Evolutionary conservation across 148 eudicot genomes (phyloP).

Genomic region (Camellia japonica): DNA sequence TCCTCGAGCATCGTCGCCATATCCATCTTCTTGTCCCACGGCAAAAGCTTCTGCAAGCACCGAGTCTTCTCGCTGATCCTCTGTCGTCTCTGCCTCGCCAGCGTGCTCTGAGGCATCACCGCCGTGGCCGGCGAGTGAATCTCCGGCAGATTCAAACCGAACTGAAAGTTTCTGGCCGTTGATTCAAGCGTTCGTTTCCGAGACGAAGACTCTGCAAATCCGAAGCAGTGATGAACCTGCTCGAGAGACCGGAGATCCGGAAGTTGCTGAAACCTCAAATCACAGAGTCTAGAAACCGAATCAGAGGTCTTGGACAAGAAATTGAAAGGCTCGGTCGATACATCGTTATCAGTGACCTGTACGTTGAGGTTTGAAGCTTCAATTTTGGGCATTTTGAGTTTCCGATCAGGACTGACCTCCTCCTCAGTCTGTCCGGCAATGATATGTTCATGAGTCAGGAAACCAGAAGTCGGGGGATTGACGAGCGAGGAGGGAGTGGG

Average conservation of each 20-base stretch:
- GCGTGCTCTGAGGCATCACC: neutral
- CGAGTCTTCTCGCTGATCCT: constrained; percentile 37
- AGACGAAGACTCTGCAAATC: constrained; percentile 3
- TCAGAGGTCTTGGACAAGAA: constrained; percentile 4
- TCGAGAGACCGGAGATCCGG: constrained; percentile 30
- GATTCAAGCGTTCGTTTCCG: constrained; percentile 9
- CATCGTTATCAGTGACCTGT: neutral
- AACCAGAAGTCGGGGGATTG: constrained; percentile 7
- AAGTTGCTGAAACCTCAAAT: neutral
- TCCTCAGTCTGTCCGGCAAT: neutral
- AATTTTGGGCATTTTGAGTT: neutral
- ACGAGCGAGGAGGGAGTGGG: neutral
- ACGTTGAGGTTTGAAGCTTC: neutral
- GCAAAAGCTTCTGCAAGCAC: constrained; percentile 40
- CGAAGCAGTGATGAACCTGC: constrained; percentile 1
- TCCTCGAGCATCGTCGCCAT: constrained; percentile 47
- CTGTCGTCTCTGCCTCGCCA: constrained; percentile 18
- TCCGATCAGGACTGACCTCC: neutral
- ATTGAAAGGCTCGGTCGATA: neutral
- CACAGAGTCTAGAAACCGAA: neutral
- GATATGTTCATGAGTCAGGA: neutral
- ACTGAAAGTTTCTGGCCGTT: neutral
- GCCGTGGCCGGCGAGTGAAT: neutral
- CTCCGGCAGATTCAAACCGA: neutral
- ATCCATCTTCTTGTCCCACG: constrained; percentile 42